These are phyloP conservation scores for Claviceps fusiformis DNA, from an alignment of 2,329 filamentous ascomycete genomes.

Conservation along the genomic window DNA sequence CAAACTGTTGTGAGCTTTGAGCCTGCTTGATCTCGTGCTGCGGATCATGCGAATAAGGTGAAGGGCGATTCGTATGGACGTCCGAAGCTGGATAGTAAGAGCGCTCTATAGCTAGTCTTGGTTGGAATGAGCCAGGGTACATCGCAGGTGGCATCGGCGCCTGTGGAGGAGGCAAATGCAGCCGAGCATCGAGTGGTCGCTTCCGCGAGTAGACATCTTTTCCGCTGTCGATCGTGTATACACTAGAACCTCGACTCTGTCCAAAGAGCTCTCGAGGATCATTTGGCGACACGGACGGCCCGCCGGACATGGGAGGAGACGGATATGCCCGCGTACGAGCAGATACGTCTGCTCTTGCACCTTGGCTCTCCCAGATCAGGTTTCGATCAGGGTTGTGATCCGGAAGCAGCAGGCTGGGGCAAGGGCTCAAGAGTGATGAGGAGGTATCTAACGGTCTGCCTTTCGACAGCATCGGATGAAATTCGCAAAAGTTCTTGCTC, in stretches of 20 bases:
- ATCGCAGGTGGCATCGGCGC: conserved; percentile 11
- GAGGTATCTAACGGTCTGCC: conserved; percentile 29
- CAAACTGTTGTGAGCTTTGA: conserved; percentile 10
- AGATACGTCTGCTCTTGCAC: conserved; percentile 30
- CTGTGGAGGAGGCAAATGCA: conserved; percentile 12
- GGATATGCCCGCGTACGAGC: conserved; percentile 49
- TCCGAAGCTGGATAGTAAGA: conserved; percentile 13
- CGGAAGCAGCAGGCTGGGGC: conserved; percentile 41
- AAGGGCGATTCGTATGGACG: conserved; percentile 13
- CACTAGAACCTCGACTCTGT: conserved; percentile 31
- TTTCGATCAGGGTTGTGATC: conserved; percentile 34
- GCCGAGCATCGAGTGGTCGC: conserved; percentile 12
- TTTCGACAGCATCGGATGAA: conserved; percentile 40
- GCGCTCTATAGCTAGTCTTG: conserved; percentile 12
- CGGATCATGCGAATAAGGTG: conserved; percentile 12
- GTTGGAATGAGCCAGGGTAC: conserved; percentile 11
- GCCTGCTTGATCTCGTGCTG: conserved; percentile 5
- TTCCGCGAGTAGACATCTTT: conserved; percentile 35
- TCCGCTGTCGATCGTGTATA: conserved; percentile 27
- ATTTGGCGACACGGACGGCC: conserved; percentile 47
- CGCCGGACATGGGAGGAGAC: conserved; percentile 63
- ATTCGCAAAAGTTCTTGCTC: conserved; percentile 23
- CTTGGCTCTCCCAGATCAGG: conserved; percentile 2
- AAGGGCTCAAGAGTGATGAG: conserved; percentile 39
- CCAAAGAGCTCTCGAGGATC: conserved; percentile 42